These are phyloP conservation scores for Fusarium tricinctum DNA, from an alignment of 2,329 filamentous ascomycete species.

Conservation along the genomic window DNA sequence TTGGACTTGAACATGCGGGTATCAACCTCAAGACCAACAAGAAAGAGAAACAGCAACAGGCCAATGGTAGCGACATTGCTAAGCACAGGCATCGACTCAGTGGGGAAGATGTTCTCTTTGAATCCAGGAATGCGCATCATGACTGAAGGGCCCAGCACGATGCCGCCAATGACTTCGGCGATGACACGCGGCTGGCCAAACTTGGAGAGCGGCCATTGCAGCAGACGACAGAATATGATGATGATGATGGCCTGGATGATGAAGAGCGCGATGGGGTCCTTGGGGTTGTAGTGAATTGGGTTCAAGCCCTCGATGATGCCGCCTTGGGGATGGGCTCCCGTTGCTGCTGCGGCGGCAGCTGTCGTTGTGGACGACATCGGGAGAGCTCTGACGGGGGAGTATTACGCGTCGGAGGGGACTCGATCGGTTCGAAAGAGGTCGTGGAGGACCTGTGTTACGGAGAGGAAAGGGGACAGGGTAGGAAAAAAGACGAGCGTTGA, in stretches of 20 bases:
- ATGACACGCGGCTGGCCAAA: conserved; percentile 86
- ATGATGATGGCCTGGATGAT: conserved; percentile 59
- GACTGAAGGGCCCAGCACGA: conserved; percentile 87
- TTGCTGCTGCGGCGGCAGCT: conserved; percentile 45
- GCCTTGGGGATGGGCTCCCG: conserved; percentile 59
- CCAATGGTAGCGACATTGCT: conserved; percentile 86
- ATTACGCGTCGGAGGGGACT: not conserved
- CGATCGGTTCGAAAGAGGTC: conserved; percentile 1
- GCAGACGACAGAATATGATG: conserved; percentile 62
- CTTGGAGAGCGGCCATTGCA: conserved; percentile 82
- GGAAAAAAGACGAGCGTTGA: not conserved
- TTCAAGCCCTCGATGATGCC: conserved; percentile 80
- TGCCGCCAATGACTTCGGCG: conserved; percentile 86
- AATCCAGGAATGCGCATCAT: conserved; percentile 90
- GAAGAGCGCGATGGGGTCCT: conserved; percentile 74
- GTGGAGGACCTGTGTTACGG: not conserved
- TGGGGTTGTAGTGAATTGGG: conserved; percentile 76
- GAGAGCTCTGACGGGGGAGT: not conserved
- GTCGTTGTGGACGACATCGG: conserved; percentile 23
- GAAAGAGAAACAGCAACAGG: conserved; percentile 86
- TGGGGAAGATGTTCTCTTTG: conserved; percentile 80
- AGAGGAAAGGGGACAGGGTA: not conserved
- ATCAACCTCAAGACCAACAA: conserved; percentile 90
- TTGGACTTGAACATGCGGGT: conserved; percentile 82
- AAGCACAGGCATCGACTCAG: conserved; percentile 79